A percentile compares a stretch with the other conserved stretches of the same genome.
Conservation (phyloP, 176 grass and related monocot species). For the Neostapfia colusana region DNA sequence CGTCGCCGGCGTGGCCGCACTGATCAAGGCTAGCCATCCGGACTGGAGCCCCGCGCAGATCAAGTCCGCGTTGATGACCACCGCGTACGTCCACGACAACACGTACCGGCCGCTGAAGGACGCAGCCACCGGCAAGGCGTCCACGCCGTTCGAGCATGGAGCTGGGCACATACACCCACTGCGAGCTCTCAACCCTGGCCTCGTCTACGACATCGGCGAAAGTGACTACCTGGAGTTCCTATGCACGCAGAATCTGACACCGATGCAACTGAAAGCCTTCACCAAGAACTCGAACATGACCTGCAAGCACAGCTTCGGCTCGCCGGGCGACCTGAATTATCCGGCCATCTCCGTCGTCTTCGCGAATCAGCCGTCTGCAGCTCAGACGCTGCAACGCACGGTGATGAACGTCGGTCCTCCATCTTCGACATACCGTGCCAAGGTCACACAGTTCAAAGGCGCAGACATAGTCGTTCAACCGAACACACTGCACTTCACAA, state of each 20-base stretch:
- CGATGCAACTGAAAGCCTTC: slow-evolving; percentile 74
- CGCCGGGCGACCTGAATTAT: slow-evolving; percentile 82
- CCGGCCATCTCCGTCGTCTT: slow-evolving; percentile 88
- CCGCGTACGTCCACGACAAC: slow-evolving; percentile 96
- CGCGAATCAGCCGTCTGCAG: slow-evolving; percentile 33
- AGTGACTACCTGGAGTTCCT: slow-evolving; percentile 87
- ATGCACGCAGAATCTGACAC: slow-evolving; percentile 78
- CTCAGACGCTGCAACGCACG: slow-evolving; percentile 59
- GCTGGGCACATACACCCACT: slow-evolving; percentile 87
- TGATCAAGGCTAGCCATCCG: slow-evolving; percentile 88
- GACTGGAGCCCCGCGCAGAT: slow-evolving; percentile 92
- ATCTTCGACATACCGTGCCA: slow-evolving; percentile 61
- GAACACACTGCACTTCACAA: slow-evolving; percentile 59
- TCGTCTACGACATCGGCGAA: slow-evolving; percentile 74
- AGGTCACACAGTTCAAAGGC: slow-evolving; percentile 65
- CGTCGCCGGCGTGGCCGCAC: slow-evolving; percentile 82
- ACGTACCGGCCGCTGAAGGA: slow-evolving; percentile 61
- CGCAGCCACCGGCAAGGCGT: slow-evolving; percentile 69
- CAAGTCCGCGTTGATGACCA: slow-evolving; percentile 96
- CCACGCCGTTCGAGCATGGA: slow-evolving; percentile 80
- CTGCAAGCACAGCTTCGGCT: slow-evolving; percentile 65
- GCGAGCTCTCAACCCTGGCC: slow-evolving; percentile 71
- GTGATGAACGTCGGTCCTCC: slow-evolving; percentile 86
- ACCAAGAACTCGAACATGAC: slow-evolving; percentile 72
- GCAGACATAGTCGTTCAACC: slow-evolving; percentile 67